Evolutionary conservation across 2,329 filamentous ascomycete genomes (phyloP), one percentile per base, ranked within the genome.

Genomic region (Aspergillus pseudoglaucus): DNA sequence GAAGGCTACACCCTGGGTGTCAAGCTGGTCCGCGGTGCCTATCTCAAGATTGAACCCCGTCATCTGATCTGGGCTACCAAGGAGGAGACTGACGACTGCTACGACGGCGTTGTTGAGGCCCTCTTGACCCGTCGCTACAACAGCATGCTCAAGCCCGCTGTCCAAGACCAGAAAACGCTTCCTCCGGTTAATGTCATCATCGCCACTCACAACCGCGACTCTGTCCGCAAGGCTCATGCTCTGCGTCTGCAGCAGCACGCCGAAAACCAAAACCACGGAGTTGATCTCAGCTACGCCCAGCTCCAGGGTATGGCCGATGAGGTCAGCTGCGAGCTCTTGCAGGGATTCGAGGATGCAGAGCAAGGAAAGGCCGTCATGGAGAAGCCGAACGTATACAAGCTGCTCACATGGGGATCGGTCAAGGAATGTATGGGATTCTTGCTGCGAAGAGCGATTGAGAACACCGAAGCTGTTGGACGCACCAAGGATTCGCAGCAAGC

Each of bases 261-360:
- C n/a, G 55, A 64, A 3, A 75, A 76, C 33, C 64, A 71, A 54
- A 44, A 56, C 42, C 61, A 64, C 42, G 62, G 66, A 35, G 65
- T 72, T 42, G 71, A 76, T 12, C 68, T 81, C 2, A 70, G 72
- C 32, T 90, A 88, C 65, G 87, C 87, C 2, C 90, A 96, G 71
- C 79, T 96, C 1, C 87, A 91, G 73, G 90, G 91, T 37, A 96
- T 96, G 90, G 90, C 90, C 1, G 90, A 96, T 58, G 90, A 95
- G 17, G 83, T 97, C 45, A 89, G 85, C 48, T 77, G 78, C 55
- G 73, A 75, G 33, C 65, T 83, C 1, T 68, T 82, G 14, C 69
- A 78, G 48, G 69, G 58, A 53, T 67, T 59, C 58, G 59, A 58
- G 57, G 60, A 51, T 17, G 55, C 59, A 12, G 60, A 60, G 42